Conservation (phyloP, 179 eudicot genomes). For the Heliamphora pulchella region DNA sequence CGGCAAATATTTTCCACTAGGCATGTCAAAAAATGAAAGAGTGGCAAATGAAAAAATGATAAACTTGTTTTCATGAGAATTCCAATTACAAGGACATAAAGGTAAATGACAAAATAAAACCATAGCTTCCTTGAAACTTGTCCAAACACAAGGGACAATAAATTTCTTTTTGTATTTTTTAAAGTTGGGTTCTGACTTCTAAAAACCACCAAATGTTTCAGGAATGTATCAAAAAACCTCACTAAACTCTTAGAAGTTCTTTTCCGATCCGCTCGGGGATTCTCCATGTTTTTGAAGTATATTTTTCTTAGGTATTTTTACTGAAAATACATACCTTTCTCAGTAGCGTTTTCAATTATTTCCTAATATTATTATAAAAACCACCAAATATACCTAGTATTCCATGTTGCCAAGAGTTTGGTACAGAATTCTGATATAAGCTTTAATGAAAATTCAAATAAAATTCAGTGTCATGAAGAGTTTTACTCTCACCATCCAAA, state of each 20-base stretch:
- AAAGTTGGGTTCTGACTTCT: no score
- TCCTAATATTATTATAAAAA: neutral
- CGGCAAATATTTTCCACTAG: conserved; percentile 12
- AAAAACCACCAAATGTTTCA: no score
- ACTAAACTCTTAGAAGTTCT: no score
- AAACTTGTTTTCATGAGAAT: no score
- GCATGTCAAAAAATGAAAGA: neutral
- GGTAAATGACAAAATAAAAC: neutral
- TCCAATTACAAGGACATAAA: neutral
- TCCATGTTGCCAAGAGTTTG: no score
- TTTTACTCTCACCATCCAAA: conserved; percentile 59
- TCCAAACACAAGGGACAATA: no score
- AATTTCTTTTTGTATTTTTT: neutral
- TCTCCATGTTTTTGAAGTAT: no score
- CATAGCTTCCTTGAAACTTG: no score
- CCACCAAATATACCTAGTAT: neutral
- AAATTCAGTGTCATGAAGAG: neutral
- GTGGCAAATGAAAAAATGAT: no score
- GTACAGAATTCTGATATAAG: neutral
- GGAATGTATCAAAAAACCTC: no score
- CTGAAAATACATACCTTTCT: neutral
- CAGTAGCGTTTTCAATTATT: neutral
- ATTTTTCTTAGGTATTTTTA: no score
- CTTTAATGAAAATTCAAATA: neutral
- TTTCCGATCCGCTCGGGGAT: no score